These are phyloP conservation scores for Fusarium tricinctum DNA, from an alignment of 2,329 filamentous ascomycete species.

Conservation along the genomic window DNA sequence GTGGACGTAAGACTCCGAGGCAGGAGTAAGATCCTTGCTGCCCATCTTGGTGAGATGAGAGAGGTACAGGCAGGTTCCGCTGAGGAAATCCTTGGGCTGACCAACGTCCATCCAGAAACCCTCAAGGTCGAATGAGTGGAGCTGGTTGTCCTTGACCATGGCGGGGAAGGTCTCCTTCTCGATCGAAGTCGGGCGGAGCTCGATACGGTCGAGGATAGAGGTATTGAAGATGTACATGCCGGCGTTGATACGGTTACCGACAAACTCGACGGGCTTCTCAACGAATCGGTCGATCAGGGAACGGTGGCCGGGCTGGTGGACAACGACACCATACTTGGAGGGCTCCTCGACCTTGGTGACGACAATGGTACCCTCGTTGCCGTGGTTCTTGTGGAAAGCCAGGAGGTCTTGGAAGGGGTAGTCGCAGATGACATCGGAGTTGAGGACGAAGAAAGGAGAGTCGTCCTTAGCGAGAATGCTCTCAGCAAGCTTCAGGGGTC, in stretches of 20 bases:
- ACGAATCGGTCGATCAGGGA: conserved; percentile 98
- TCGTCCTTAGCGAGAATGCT: conserved; percentile 93
- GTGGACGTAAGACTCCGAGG: conserved; percentile 83
- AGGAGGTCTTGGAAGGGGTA: conserved; percentile 93
- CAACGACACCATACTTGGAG: conserved; percentile 98
- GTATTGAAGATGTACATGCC: conserved; percentile 99
- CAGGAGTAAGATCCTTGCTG: conserved; percentile 83
- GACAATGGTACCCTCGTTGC: conserved; percentile 95
- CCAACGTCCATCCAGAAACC: conserved; percentile 99
- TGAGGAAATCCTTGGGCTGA: conserved; percentile 98
- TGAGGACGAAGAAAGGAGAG: conserved; percentile 96
- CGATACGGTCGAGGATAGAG: conserved; percentile 89
- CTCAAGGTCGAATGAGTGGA: conserved; percentile 96
- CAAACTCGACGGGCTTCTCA: conserved; percentile 98
- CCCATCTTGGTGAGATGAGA: conserved; percentile 91
- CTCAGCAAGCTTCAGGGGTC: conserved; percentile 95
- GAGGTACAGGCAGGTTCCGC: conserved; percentile 95
- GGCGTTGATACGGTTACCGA: conserved; percentile 98
- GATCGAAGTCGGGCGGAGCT: conserved; percentile 95
- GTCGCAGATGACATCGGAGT: conserved; percentile 98
- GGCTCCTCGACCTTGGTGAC: conserved; percentile 99
- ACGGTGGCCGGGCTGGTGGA: conserved; percentile 93
- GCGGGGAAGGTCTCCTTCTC: conserved; percentile 99
- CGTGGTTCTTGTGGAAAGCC: conserved; percentile 92
- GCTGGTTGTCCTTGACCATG: conserved; percentile 87